Base-by-base conservation (phyloP, 2,329 filamentous ascomycete species). In the Ophiostoma novo-ulmi region DNA sequence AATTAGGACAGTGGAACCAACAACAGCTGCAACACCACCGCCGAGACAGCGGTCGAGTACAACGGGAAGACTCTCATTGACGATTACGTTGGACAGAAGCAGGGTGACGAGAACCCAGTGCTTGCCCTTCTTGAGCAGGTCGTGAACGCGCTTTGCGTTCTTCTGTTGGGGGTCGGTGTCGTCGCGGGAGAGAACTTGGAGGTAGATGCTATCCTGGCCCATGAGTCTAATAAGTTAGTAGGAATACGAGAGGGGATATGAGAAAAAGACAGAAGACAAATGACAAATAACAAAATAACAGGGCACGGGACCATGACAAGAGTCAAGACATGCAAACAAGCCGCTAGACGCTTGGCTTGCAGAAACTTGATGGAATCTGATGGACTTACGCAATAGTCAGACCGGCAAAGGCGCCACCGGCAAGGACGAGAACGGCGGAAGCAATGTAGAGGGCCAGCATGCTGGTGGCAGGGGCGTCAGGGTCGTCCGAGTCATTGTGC, bases 61-160 rank as follows among this genome's bases (percentile, higher is more conserved):
- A 73, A 99, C 97, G 38, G 95, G 95, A 17, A 97, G 84, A 2
- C 94, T 96, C 81, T 98, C 95, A 80, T 99, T 98, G 74, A 96
- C 97, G 76, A 99, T 96, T 77, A 99, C 95, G 79, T 99, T 99
- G 79, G 93, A 93, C 70, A 99, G 84, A 8, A 99, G 86, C 36
- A 99, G 82, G 2, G 95, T 98, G 70, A 99, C 95, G 71, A 99
- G 84, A 26, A 99, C 94, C 95, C 95, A 99, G 80, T 99, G 95
- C 80, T 99, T 99, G 76, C 95, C 95, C 76, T 87, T 91, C 74
- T 92, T 88, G 70, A 99, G 82, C 38, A 99, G 83, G 63, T 88
- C 85, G 75, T 95, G 85, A 13, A 99, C 95, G 74, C 88, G 90
- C 71, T 86, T 87, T 0, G 95, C 95, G 78, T 97, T 93, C 77